Conservation (phyloP, 345 rosid species). For the Linum trigynum region DNA sequence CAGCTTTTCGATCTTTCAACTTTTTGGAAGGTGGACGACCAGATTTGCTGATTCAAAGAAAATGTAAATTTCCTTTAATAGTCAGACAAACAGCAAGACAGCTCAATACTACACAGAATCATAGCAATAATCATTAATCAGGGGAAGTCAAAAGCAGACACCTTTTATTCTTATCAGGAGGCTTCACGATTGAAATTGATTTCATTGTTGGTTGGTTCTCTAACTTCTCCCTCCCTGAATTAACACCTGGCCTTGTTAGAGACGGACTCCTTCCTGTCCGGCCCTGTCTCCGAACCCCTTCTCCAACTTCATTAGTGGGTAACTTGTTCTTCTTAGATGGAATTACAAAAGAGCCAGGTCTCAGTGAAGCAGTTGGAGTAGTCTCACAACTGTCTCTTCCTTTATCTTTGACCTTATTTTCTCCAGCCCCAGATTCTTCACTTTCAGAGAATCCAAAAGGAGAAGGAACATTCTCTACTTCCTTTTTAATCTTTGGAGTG, state of each 20-base stretch:
- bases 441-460: slow-evolving; percentile 67
- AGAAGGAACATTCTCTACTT: slow-evolving; percentile 51
- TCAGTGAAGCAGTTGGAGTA: slow-evolving; percentile 35
- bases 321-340: slow-evolving; percentile 51
- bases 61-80: slow-evolving; percentile 5
- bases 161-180: slow-evolving; percentile 71
- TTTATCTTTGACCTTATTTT: slow-evolving; percentile 50
- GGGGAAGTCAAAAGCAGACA: slow-evolving; percentile 10
- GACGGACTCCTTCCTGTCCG: slow-evolving; percentile 55
- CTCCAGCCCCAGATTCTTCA: slow-evolving; percentile 86
- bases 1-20: slow-evolving; percentile 67
- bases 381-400: slow-evolving; percentile 45
- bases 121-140: neutral
- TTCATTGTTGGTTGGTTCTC: slow-evolving; percentile 46
- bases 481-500: slow-evolving; percentile 48
- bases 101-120: slow-evolving; percentile 3
- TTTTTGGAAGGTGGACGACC: slow-evolving; percentile 83
- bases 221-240: slow-evolving; percentile 46
- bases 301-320: slow-evolving; percentile 50
- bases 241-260: slow-evolving; percentile 40
- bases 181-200: slow-evolving; percentile 49
- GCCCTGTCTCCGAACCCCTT: slow-evolving; percentile 69
- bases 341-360: slow-evolving; percentile 36
- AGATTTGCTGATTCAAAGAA: slow-evolving; percentile 52
- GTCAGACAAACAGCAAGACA: neutral